These are phyloP conservation scores for Raphanus raphanistrum DNA, from an alignment of 345 rosid genomes.

Conservation along the genomic window DNA sequence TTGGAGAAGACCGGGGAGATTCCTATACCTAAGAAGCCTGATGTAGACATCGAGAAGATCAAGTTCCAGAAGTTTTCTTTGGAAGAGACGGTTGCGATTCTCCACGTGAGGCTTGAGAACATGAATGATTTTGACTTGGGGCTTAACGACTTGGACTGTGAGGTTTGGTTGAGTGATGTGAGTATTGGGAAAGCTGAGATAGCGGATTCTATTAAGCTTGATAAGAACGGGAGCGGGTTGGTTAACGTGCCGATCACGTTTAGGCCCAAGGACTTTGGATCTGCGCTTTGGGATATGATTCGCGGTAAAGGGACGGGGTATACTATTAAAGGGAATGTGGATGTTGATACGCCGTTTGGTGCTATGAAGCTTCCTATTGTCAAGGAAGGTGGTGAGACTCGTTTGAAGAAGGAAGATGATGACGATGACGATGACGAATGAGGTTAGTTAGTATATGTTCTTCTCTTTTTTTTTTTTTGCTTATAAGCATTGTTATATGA, in stretches of 20 bases:
- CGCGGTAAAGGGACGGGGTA: conserved; percentile 94
- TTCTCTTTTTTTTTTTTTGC: background rate
- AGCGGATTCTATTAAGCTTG: conserved; percentile 57
- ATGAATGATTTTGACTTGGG: conserved; percentile 90
- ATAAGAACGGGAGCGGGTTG: conserved; percentile 61
- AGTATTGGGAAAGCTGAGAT: conserved; percentile 84
- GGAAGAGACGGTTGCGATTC: conserved; percentile 84
- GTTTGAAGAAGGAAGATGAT: conserved; percentile 79
- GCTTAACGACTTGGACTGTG: conserved; percentile 77
- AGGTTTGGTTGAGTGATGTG: conserved; percentile 70
- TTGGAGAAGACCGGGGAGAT: conserved; percentile 92
- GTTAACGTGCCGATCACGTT: conserved; percentile 83
- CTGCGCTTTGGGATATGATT: conserved; percentile 98
- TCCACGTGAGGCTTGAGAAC: conserved; percentile 83
- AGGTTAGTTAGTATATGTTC: conserved; percentile 39
- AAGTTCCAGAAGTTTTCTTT: conserved; percentile 71
- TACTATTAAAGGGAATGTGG: conserved; percentile 75
- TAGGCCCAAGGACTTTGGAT: conserved; percentile 94
- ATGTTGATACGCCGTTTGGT: conserved; percentile 93
- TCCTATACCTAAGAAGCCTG: conserved; percentile 95
- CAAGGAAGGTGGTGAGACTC: conserved; percentile 95
- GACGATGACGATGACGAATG: conserved; percentile 49
- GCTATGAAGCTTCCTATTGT: conserved; percentile 88
- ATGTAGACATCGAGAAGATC: conserved; percentile 80
- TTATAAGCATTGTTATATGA: background rate